Conservation (phyloP, 106 monocot genomes). For the Dendrobium chrysotoxum region DNA sequence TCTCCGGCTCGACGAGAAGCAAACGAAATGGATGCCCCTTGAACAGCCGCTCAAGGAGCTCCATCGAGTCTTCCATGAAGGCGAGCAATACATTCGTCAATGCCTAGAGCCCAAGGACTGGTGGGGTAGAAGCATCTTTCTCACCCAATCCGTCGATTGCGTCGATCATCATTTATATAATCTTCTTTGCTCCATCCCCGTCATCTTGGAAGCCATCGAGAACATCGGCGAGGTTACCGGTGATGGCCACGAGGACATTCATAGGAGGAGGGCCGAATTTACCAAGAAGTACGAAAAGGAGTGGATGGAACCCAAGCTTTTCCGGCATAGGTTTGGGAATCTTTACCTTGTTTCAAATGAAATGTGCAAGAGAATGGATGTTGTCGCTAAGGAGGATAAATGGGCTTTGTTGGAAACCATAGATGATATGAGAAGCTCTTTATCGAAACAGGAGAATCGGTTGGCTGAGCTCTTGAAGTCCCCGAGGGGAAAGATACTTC, state of each 20-base stretch:
- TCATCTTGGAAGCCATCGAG: slow-evolving; percentile 64
- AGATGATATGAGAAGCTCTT: slow-evolving; percentile 18
- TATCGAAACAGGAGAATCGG: slow-evolving; percentile 32
- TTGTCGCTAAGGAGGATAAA: slow-evolving; percentile 42
- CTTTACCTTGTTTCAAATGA: slow-evolving; percentile 34
- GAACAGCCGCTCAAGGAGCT: slow-evolving; percentile 53
- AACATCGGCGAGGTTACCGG: slow-evolving; percentile 44
- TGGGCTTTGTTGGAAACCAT: slow-evolving; percentile 44
- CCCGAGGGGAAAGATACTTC: slow-evolving; percentile 41
- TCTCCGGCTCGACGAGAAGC: slow-evolving; percentile 46
- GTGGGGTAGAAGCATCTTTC: slow-evolving; percentile 43
- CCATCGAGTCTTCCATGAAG: slow-evolving; percentile 39
- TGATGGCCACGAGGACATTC: slow-evolving; percentile 26
- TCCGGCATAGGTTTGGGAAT: slow-evolving; percentile 38
- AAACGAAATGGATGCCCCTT: slow-evolving; percentile 56
- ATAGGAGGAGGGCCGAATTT: slow-evolving; percentile 23
- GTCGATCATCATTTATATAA: slow-evolving; percentile 48
- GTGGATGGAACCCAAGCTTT: slow-evolving; percentile 51
- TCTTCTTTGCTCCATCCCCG: slow-evolving; percentile 55
- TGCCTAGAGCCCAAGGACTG: slow-evolving; percentile 48
- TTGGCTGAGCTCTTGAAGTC: slow-evolving; percentile 38
- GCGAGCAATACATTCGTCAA: slow-evolving; percentile 43
- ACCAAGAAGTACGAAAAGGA: slow-evolving; percentile 57
- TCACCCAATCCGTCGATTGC: slow-evolving; percentile 38
- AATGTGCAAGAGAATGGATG: slow-evolving; percentile 28